Base-by-base conservation (phyloP, 805 yeast genomes). In the Yamadazyma sp. region DNA sequence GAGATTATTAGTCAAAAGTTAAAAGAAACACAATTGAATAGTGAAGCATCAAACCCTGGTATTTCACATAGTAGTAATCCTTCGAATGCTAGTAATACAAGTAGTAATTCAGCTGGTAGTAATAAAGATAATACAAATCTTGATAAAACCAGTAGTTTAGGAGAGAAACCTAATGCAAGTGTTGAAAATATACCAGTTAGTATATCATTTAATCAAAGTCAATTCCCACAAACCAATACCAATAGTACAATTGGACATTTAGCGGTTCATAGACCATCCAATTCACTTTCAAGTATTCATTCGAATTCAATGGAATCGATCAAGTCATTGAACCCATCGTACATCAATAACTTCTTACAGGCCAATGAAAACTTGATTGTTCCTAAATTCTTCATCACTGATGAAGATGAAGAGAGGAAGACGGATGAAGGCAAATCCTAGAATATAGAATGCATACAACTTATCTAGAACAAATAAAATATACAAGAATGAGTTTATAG, bases 1-100 rank as follows among this genome's bases (percentile, higher is more conserved):
- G 56, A 56, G 24, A 42, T 61, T 23, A 42, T 64, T 36, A 51
- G 31, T 14, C 17, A 30, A 23, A 44, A 42, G 16, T 39, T 37
- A 22, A 31, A 37, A 17, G 30, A 37, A 18, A 31, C 39, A 12
- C 27, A 31, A 27, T 13, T 36, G 7, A 33, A 28, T 13, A 35
- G 20, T 14, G 36, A 33, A 9, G 23, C 9, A 11, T 9, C 11
- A 22, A 22, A n/a, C n/a, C n/a, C n/a, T n/a, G n/a, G n/a, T n/a
- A n/a, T n/a, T n/a, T n/a, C n/a, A n/a, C n/a, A n/a, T n/a, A n/a
- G n/a, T n/a, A n/a, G n/a, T n/a, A n/a, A n/a, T n/a, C n/a, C n/a
- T n/a, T n/a, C n/a, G n/a, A n/a, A n/a, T n/a, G n/a, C n/a, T n/a
- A n/a, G n/a, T n/a, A n/a, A n/a, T n/a, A n/a, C n/a, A n/a, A n/a